Evolutionary conservation across 1,284 basidiomycete genomes (phyloP).

Genomic region (Singerocomus inundabilis): DNA sequence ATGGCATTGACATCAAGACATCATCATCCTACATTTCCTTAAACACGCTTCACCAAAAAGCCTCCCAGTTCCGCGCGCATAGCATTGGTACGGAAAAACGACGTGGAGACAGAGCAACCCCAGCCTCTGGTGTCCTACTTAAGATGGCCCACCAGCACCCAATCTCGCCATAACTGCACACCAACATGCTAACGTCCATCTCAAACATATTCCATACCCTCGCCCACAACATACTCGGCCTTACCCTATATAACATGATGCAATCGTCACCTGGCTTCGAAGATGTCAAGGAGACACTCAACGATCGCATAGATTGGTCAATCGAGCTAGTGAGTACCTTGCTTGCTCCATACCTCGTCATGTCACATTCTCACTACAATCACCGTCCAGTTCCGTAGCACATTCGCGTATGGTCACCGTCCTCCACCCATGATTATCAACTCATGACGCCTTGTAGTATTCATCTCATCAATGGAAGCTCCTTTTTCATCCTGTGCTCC

Average conservation of each 20-base stretch:
- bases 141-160: not conserved
- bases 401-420: conserved; percentile 17
- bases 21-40: conserved; percentile 2
- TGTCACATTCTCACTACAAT: conserved; percentile 2
- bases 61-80: no score
- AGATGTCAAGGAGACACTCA: conserved; percentile 21
- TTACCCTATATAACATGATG: conserved; percentile 21
- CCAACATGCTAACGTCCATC: conserved; percentile 5
- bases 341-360: not conserved
- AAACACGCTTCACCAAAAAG: not conserved
- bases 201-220: not conserved
- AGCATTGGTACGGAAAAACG: not conserved
- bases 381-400: conserved; percentile 23
- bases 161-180: no score
- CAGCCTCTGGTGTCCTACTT: not conserved
- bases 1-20: not conserved
- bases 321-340: conserved; percentile 23
- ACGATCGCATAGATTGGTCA: conserved; percentile 22
- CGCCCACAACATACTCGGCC: conserved; percentile 2
- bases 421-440: not conserved
- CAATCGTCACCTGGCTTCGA: conserved; percentile 18
- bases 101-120: not conserved
- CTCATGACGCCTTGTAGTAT: conserved; percentile 19
- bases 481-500: conserved; percentile 12
- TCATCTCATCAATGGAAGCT: conserved; percentile 17